Percentiles rank a stretch among this genome's conserved stretches.
Conservation (phyloP, 345 rosid genomes). For the Erodium maritimum region DNA sequence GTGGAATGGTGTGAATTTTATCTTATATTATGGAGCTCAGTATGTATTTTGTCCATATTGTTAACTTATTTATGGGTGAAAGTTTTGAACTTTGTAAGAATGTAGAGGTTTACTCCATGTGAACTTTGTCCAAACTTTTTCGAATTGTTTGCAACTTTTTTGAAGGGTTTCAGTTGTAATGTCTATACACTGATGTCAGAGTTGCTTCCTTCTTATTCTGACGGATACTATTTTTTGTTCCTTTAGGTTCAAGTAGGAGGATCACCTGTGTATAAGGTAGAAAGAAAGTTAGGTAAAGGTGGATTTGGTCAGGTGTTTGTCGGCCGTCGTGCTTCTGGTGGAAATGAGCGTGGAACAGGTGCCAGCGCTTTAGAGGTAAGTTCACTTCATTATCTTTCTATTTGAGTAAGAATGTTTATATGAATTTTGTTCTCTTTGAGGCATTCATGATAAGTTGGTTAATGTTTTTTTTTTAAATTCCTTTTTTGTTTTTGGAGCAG, state of each 20-base stretch:
- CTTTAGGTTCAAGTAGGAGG: constrained; percentile 88
- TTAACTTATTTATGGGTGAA: neutral
- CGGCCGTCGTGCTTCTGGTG: constrained; percentile 69
- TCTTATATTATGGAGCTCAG: too few relatives aligned
- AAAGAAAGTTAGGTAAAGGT: constrained; percentile 88
- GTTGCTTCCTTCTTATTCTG: too few relatives aligned
- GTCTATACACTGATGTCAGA: too few relatives aligned
- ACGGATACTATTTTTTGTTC: neutral
- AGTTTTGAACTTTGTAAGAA: neutral
- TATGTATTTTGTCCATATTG: neutral
- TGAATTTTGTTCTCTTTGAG: neutral
- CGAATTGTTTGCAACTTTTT: too few relatives aligned
- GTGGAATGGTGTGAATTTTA: neutral
- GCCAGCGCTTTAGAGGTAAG: constrained; percentile 75
- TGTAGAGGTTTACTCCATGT: too few relatives aligned
- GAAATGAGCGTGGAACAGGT: constrained; percentile 61
- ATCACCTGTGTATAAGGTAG: constrained; percentile 74
- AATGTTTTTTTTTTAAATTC: neutral
- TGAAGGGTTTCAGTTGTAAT: too few relatives aligned
- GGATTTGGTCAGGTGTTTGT: constrained; percentile 99
- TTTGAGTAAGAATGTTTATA: neutral
- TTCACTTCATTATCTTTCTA: too few relatives aligned
- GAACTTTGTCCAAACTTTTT: too few relatives aligned
- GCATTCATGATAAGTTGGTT: neutral
- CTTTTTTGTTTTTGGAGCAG: constrained; percentile 25